Base-by-base conservation (phyloP, 2,329 filamentous ascomycete species). In the Claviceps sorghi region DNA sequence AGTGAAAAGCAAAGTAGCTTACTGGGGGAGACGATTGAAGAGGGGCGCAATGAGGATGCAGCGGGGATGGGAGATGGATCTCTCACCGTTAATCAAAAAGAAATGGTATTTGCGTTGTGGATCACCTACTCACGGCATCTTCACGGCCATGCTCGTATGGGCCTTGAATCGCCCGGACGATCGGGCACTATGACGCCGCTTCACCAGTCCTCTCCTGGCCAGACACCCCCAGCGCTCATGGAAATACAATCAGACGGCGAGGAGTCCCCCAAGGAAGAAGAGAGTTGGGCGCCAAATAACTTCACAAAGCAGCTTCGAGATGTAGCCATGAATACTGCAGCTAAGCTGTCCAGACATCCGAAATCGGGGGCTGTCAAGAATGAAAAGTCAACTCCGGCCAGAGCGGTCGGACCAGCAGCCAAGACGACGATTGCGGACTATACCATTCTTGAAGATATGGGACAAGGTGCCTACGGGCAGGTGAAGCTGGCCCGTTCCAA, bases 381-480 rank as follows among this genome's bases (percentile, higher is more conserved):
- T 48, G 68, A 68, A 41, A 64, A 65, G 52, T 55, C 65, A 11
- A 54, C 69, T 4, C 62, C 60, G 1, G 59, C 70, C 57, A 55
- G 72, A 59, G 64, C 62, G 9, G 59, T 63, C 15, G 65, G 71
- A 48, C 61, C 70, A 13, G 56, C 65, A 29, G 64, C 73, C 58
- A 96, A 94, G 70, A 93, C 93, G 68, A 83, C 80, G 0, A 97
- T 98, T 57, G 76, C 84, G 51, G 89, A 96, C 64, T 98, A 95
- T 65, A 77, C 83, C 43, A 91, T 98, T 55, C 73, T 98, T 13
- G 93, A 98, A 68, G 93, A 98, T 55, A 97, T 98, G 91, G 93
- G 93, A 4, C 89, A 96, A 69, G 93, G 93, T 42, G 93, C 93
- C 1, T 98, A 98, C 64, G 93, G 93, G 2, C 91, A 98, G 68